phyloP scores from a whole-genome alignment of 192 early-diverging fungal genomes.

The Umbelopsis ramanniana region DNA sequence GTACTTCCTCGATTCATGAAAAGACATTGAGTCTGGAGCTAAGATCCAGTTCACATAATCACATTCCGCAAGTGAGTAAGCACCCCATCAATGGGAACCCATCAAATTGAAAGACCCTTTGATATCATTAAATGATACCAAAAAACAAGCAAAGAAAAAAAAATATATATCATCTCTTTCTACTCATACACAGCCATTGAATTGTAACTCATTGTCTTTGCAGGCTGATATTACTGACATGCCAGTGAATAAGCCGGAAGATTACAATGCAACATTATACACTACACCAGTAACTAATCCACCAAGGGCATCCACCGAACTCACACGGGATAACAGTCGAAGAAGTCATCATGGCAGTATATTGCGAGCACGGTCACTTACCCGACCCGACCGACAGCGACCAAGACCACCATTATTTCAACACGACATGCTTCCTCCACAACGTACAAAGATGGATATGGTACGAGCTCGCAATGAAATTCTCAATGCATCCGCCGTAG shows the following conservation, averaged over 20 bases:
- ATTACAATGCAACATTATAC: not conserved
- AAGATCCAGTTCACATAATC: not conserved
- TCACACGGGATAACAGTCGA: not conserved
- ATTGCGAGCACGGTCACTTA: constrained; percentile 36
- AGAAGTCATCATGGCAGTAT: constrained; percentile 9
- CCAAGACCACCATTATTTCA: constrained; percentile 44
- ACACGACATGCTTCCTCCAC: constrained; percentile 23
- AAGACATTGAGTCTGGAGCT: not conserved
- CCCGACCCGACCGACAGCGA: constrained; percentile 46
- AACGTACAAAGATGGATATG: constrained; percentile 26
- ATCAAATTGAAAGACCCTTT: constrained; percentile 2
- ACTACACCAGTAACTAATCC: not conserved
- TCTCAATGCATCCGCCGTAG: constrained; percentile 26
- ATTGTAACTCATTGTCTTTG: not conserved
- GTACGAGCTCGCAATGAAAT: constrained; percentile 30
- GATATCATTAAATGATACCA: not conserved
- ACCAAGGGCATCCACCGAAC: not conserved
- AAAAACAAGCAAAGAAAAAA: not conserved
- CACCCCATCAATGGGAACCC: not conserved
- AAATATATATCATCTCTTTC: too few relatives aligned
- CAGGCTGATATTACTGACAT: not conserved
- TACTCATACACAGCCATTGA: not conserved
- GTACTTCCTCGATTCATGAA: not conserved
- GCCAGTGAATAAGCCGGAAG: not conserved
- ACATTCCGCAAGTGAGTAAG: not conserved